Percentiles rank a stretch among this genome's conserved stretches.
Conservation (phyloP, 2,329 filamentous ascomycete genomes). For the Pseudogymnoascus sp. region DNA sequence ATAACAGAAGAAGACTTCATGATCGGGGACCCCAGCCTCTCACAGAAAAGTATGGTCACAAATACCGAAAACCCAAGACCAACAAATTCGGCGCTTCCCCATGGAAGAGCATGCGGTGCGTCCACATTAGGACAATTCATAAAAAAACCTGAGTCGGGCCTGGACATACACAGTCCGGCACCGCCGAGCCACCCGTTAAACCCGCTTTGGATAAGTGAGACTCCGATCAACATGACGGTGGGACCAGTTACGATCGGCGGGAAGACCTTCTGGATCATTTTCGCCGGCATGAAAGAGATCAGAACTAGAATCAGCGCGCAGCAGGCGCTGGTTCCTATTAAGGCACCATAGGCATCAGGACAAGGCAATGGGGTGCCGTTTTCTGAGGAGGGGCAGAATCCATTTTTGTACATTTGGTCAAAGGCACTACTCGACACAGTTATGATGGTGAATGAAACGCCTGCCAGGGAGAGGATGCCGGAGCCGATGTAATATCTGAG, state of each 20-base stretch:
- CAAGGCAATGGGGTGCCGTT: constrained; percentile 52
- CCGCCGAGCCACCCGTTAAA: constrained; percentile 75
- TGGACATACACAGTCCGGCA: constrained; percentile 46
- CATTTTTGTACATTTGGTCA: constrained; percentile 53
- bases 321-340: constrained; percentile 46
- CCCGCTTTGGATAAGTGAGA: constrained; percentile 52
- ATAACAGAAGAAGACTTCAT: constrained; percentile 54
- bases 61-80: constrained; percentile 76
- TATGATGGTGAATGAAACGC: constrained; percentile 59
- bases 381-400: constrained; percentile 49
- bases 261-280: constrained; percentile 52
- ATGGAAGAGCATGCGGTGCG: constrained; percentile 59
- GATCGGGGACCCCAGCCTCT: constrained; percentile 72
- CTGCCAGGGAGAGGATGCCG: constrained; percentile 58
- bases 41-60: constrained; percentile 67
- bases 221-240: constrained; percentile 58
- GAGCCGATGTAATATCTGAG: constrained; percentile 48
- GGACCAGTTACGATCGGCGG: constrained; percentile 61
- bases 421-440: constrained; percentile 55
- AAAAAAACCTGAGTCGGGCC: constrained; percentile 40
- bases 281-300: constrained; percentile 55
- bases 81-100: constrained; percentile 72
- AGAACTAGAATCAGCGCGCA: constrained; percentile 49
- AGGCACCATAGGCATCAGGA: constrained; percentile 56
- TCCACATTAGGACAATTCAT: constrained; percentile 59